A percentile compares a stretch with the other conserved stretches of the same genome.
Evolutionary conservation across 495 filamentous ascomycete species (phyloP).

Genomic region (Collariella sp.): DNA sequence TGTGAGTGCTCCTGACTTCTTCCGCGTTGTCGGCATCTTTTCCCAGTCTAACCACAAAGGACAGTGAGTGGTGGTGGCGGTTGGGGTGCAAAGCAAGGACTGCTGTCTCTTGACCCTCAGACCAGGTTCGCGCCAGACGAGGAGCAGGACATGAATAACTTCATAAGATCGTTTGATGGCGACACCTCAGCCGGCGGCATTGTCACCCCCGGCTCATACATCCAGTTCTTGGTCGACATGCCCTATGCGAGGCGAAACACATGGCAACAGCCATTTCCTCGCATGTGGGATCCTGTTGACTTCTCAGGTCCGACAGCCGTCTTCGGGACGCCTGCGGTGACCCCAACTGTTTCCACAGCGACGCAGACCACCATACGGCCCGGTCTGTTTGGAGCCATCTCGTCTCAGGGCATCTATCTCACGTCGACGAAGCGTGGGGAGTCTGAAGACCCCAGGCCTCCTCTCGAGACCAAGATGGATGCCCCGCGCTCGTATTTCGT

Average conservation of each 20-base stretch:
- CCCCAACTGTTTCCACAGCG: no score
- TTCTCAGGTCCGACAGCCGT: neutral
- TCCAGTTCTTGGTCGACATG: slow-evolving; percentile 43
- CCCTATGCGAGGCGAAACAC: neutral
- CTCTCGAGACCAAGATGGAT: slow-evolving; percentile 35
- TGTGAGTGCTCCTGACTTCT: slow-evolving; percentile 29
- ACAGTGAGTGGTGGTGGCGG: slow-evolving; percentile 83
- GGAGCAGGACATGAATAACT: slow-evolving; percentile 24
- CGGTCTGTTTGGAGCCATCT: slow-evolving; percentile 34
- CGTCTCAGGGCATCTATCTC: slow-evolving; percentile 35
- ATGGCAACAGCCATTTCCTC: neutral
- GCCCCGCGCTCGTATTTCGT: slow-evolving; percentile 24
- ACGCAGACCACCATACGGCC: neutral
- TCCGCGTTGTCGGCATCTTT: neutral
- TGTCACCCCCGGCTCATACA: slow-evolving; percentile 35
- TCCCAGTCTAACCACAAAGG: slow-evolving; percentile 4
- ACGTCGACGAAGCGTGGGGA: no score
- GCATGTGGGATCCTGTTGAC: neutral
- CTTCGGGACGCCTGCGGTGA: neutral
- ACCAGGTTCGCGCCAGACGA: slow-evolving; percentile 30
- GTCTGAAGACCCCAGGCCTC: no score
- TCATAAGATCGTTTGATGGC: slow-evolving; percentile 23
- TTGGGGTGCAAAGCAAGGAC: slow-evolving; percentile 78
- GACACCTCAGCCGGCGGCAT: slow-evolving; percentile 22
- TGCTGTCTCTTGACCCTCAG: slow-evolving; percentile 75